phyloP scores from a whole-genome alignment of 192 early-diverging fungal genomes.

The Piromyces finnis region DNA sequence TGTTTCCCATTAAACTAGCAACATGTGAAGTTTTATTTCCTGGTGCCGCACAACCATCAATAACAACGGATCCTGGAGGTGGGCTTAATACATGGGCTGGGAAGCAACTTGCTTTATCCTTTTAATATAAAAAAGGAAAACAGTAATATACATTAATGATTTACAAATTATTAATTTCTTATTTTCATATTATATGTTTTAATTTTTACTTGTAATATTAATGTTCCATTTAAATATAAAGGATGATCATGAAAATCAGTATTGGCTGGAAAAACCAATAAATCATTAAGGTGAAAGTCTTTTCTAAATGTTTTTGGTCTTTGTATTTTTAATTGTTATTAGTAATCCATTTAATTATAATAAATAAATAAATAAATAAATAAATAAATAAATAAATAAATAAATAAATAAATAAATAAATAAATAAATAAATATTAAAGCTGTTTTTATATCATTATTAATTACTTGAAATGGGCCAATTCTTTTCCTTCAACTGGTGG shows the following conservation, averaged over 20 bases:
- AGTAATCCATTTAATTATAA: neutral
- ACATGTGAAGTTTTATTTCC: slow-evolving; percentile 97
- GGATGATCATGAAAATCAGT: slow-evolving; percentile 77
- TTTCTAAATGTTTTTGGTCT: slow-evolving; percentile 13
- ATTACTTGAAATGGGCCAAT: neutral
- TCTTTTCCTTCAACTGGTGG: slow-evolving; percentile 15
- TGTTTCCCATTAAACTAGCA: slow-evolving; percentile 69
- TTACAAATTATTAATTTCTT: neutral
- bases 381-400: too few species aligned
- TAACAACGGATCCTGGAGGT: slow-evolving; percentile 29
- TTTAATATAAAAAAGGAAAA: too few species aligned
- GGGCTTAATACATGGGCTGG: slow-evolving; percentile 70
- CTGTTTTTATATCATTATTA: too few species aligned
- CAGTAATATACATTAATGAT: too few species aligned
- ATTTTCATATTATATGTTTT: neutral
- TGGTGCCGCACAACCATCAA: slow-evolving; percentile 93
- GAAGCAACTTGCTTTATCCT: slow-evolving; percentile 90
- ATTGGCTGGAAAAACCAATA: slow-evolving; percentile 70
- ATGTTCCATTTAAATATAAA: slow-evolving; percentile 48
- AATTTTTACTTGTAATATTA: slow-evolving; percentile 59
- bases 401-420: too few species aligned
- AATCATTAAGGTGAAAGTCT: slow-evolving; percentile 62
- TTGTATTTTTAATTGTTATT: too few species aligned
- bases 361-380: neutral
- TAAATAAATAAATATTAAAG: neutral